Base-by-base conservation (phyloP, 441 rosid genomes). In the Euphorbia neoarborescens region DNA sequence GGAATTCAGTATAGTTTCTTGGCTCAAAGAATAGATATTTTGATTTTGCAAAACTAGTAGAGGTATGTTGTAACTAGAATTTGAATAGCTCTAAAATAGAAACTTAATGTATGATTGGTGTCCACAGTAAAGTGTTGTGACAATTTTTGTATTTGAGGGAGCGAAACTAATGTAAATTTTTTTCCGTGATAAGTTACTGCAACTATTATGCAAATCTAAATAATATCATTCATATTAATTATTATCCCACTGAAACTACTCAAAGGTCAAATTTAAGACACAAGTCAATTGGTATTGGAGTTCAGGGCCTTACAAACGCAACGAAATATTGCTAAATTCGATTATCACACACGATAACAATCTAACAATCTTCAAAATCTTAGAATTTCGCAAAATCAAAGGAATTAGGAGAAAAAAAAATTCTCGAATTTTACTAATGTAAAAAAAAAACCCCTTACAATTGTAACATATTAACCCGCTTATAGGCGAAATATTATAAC, bases 261-360 rank as follows among this genome's bases (percentile, higher is more conserved):
- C 85, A 48, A 73, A 85, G 81, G 46, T 92, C 98, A 58, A 92
- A 92, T 76, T 40, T 85, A 30, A 78, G 86, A 62, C 98, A 92
- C 38, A 92, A 93, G 59, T 96, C 98, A 12, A 85, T 92, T 66
- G 96, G 96, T 32, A 89, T 89, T 78, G 94, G 96, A 48, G 93
- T 92, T 34, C 96, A 90, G 81, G 98, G 98, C 71, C 96, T 92
- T n/a, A n/a, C n/a, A n/a, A n/a, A n/a, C n/a, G n/a, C n/a, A n/a
- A n/a, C n/a, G n/a, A n/a, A n/a, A n/a, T n/a, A n/a, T n/a, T n/a
- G n/a, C n/a, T n/a, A n/a, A n/a, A n/a, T n/a, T n/a, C n/a, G n/a
- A n/a, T n/a, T n/a, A n/a, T n/a, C n/a, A n/a, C n/a, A n/a, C n/a
- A n/a, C n/a, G n/a, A n/a, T n/a, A n/a, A n/a, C n/a, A n/a, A n/a